Conservation (phyloP, 805 yeast genomes). For the Brettanomyces anomalus region DNA sequence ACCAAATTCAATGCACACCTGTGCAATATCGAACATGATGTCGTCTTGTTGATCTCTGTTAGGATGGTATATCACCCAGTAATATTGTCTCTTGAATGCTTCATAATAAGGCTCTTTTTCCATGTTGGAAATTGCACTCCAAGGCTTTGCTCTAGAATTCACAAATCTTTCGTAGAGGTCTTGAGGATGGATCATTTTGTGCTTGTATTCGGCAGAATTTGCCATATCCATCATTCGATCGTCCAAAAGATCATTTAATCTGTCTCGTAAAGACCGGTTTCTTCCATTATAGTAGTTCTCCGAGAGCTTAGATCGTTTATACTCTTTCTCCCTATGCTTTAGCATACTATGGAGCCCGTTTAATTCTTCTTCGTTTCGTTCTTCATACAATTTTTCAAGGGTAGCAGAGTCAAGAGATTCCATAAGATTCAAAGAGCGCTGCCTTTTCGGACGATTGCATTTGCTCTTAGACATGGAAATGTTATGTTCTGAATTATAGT, state of each 20-base stretch:
- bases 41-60: neutral
- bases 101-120: conserved; percentile 20
- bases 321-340: neutral
- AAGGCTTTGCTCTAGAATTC: conserved; percentile 12
- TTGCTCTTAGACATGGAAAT: neutral
- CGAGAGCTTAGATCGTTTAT: neutral
- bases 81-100: conserved; percentile 23
- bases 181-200: conserved; percentile 19
- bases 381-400: neutral
- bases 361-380: neutral
- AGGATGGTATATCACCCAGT: conserved; percentile 14
- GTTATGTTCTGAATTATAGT: neutral
- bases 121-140: conserved; percentile 14
- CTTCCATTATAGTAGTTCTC: neutral
- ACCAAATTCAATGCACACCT: conserved; percentile 1
- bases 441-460: neutral
- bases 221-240: conserved; percentile 20
- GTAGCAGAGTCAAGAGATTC: neutral
- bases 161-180: conserved; percentile 19
- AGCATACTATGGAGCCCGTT: neutral
- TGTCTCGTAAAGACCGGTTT: conserved; percentile 13
- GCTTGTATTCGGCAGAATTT: conserved; percentile 19
- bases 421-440: conserved; percentile 1
- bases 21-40: conserved; percentile 3
- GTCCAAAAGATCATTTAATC: conserved; percentile 20